Conservation (phyloP, 495 filamentous ascomycete species). For the Aspergillus heteromorphus region DNA sequence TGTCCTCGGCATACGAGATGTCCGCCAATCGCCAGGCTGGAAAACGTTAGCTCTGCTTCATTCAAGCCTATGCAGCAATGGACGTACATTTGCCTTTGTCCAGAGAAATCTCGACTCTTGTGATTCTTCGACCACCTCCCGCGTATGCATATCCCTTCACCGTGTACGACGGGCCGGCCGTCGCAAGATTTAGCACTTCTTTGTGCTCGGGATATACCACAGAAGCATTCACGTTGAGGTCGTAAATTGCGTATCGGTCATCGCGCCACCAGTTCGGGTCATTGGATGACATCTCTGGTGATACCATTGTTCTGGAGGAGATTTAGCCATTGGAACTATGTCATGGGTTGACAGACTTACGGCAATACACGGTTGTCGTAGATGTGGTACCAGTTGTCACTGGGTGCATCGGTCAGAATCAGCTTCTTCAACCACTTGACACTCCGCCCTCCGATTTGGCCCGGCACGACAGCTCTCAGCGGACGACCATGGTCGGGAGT, state of each 20-base stretch:
- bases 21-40: slow-evolving; percentile 75
- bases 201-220: slow-evolving; percentile 78
- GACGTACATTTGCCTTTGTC: slow-evolving; percentile 64
- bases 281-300: slow-evolving; percentile 71
- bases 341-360: slow-evolving; percentile 23
- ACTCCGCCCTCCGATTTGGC: slow-evolving; percentile 89
- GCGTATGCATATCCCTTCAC: slow-evolving; percentile 83
- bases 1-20: slow-evolving; percentile 82
- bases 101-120: slow-evolving; percentile 77
- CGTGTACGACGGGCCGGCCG: slow-evolving; percentile 51
- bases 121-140: slow-evolving; percentile 82
- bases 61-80: not conserved
- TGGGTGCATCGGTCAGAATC: slow-evolving; percentile 71
- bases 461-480: slow-evolving; percentile 78
- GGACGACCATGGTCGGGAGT: slow-evolving; percentile 87
- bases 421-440: slow-evolving; percentile 93
- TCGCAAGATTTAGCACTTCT: slow-evolving; percentile 55
- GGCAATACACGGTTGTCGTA: slow-evolving; percentile 92
- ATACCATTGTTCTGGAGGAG: slow-evolving; percentile 61
- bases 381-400: slow-evolving; percentile 95
- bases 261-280: slow-evolving; percentile 81
- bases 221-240: slow-evolving; percentile 84
- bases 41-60: slow-evolving; percentile 10
- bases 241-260: slow-evolving; percentile 92
- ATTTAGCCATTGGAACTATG: slow-evolving; percentile 1